These are phyloP conservation scores for Penicillium sp. DNA, from an alignment of 2,329 filamentous ascomycete species.

Conservation along the genomic window DNA sequence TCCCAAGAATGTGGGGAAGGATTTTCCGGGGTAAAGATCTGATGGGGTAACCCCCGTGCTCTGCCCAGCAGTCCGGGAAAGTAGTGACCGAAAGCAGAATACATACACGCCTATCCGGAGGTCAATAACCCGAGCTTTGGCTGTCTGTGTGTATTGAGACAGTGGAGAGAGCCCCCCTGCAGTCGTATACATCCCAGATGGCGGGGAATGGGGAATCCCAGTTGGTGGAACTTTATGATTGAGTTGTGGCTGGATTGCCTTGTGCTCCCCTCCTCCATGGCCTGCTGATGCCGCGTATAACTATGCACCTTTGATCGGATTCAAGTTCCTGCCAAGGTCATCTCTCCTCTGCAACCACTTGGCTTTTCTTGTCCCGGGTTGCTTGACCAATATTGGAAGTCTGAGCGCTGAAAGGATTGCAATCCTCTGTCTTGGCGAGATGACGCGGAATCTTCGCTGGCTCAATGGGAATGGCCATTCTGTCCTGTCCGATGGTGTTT, in stretches of 20 bases:
- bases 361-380: conserved; percentile 7
- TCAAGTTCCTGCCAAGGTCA: background rate
- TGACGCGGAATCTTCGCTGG: conserved; percentile 11
- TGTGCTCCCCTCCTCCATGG: background rate
- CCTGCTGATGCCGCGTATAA: background rate
- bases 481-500: conserved; percentile 6
- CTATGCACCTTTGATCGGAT: background rate
- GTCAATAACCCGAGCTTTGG: conserved; percentile 4
- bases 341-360: background rate
- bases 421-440: conserved; percentile 1
- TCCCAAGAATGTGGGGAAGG: conserved; percentile 6
- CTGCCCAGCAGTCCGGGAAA: background rate
- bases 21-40: conserved; percentile 2
- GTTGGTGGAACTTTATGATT: background rate
- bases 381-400: background rate
- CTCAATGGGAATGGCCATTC: conserved; percentile 4
- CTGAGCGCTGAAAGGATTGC: background rate
- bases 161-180: background rate
- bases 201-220: background rate
- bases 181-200: background rate
- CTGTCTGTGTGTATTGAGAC: background rate
- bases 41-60: background rate
- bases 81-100: background rate
- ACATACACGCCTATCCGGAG: conserved; percentile 1
- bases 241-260: background rate